A percentile compares a stretch with the other conserved stretches of the same genome.
phyloP scores from a whole-genome alignment of 2,329 filamentous ascomycete species.

The Drechslera avenae region DNA sequence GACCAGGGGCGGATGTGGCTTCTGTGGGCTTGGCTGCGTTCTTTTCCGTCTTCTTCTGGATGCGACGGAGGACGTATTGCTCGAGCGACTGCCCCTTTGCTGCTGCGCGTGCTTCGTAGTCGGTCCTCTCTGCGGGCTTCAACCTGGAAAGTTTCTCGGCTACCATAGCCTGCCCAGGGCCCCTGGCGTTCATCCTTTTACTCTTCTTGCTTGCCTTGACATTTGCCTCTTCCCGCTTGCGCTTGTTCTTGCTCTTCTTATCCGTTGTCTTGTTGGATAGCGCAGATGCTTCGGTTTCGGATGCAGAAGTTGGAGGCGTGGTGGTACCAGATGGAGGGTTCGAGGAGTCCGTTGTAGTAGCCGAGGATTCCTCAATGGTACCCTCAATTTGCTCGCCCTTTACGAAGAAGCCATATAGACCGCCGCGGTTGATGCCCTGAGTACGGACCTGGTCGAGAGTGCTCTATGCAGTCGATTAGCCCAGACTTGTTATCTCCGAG shows the following conservation, averaged over 20 bases:
- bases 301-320: conserved; percentile 39
- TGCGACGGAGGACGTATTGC: conserved; percentile 41
- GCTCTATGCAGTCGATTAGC: conserved; percentile 57
- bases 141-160: conserved; percentile 36
- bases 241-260: conserved; percentile 37
- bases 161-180: conserved; percentile 16
- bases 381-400: conserved; percentile 77
- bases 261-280: conserved; percentile 13
- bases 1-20: not conserved
- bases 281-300: conserved; percentile 23
- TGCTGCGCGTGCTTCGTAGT: conserved; percentile 43
- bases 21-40: conserved; percentile 6
- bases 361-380: conserved; percentile 59
- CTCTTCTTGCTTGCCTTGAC: conserved; percentile 16
- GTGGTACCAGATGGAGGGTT: conserved; percentile 22
- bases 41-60: conserved; percentile 41
- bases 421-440: conserved; percentile 56
- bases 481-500: not conserved
- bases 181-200: conserved; percentile 20
- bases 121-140: conserved; percentile 32
- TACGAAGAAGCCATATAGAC: conserved; percentile 84
- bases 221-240: conserved; percentile 30
- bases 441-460: conserved; percentile 55
- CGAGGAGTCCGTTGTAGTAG: conserved; percentile 22
- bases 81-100: conserved; percentile 48